Evolutionary conservation across 805 yeast genomes (phyloP), one percentile per base, ranked within the genome.

Genomic region (Cyberlindnera suaveolens): DNA sequence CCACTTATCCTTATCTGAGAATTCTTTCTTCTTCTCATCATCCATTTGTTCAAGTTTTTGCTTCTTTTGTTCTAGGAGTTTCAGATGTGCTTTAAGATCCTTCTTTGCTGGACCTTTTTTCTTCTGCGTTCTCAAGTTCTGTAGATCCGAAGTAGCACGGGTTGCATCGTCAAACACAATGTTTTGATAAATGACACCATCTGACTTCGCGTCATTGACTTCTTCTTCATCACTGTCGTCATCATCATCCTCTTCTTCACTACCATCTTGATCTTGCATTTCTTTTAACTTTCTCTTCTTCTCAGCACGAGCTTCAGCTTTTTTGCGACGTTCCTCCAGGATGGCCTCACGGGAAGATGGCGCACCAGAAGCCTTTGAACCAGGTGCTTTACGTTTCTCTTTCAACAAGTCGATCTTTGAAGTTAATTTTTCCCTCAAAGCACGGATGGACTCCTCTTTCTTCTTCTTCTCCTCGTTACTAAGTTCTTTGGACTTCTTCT

Each of bases 341-440:
- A 85, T 80, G 34, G 83, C 90, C 52, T 88, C 95, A 63, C 97
- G 74, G 10, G 91, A 85, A 46, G 80, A 74, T 14, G 90, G 89
- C 0, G 96, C 93, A 19, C 96, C 96, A 5, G 74, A 70, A 5
- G 72, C 79, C 37, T 78, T 82, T 1, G 90, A 68, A 2, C 98
- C 98, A 1, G 95, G 93, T 1, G 98, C 99, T 56, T 84, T 90
- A 61, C 99, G 80, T 64, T 78, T 84, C 43, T 82, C 89, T 52
- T 81, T 79, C 66, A 93, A 57, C 8, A 65, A 66, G 44, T 69
- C 75, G 50, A 93, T 90, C 61, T 80, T 86, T 15, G 74, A 75
- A 26, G 91, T 82, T 36, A 93, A 74, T 61, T 84, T 84, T n/a
- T 81, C 83, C 57, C 90, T 79, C 46, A 93, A 72, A 52, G 78